Conservation (phyloP, 164 flowering plant genomes). For the Brasenia schreberi region DNA sequence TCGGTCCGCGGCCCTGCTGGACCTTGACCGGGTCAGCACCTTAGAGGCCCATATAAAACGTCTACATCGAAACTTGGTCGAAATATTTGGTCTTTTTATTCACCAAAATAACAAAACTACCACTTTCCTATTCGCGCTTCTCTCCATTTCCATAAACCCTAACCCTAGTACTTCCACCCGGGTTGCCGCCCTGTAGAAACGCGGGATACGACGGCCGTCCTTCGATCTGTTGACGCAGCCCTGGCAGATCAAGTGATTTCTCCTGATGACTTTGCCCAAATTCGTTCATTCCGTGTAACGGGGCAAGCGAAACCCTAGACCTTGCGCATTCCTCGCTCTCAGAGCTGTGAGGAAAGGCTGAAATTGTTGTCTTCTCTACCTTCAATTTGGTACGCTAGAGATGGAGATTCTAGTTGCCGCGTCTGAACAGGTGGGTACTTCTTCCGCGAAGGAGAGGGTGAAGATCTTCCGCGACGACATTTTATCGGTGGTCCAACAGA, state of each 20-base stretch:
- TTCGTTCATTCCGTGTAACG: not conserved
- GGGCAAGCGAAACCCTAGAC: not conserved
- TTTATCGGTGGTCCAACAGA: constrained; percentile 6
- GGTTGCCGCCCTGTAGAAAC: not conserved
- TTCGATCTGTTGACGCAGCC: not conserved
- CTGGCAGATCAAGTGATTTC: not conserved
- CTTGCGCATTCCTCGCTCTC: no score
- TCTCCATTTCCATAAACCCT: not conserved
- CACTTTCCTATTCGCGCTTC: not conserved
- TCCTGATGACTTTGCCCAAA: not conserved
- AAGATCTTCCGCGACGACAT: constrained; percentile 50
- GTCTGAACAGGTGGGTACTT: constrained; percentile 33
- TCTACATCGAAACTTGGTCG: no score
- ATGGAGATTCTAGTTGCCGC: constrained; percentile 31
- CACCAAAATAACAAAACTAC: not conserved
- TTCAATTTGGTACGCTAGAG: constrained; percentile 21
- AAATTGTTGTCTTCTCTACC: no score
- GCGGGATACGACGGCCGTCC: not conserved
- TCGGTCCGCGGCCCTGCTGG: no score
- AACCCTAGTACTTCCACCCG: not conserved
- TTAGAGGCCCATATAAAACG: no score
- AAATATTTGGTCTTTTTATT: no score
- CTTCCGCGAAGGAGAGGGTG: constrained; percentile 47
- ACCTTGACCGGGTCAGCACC: no score
- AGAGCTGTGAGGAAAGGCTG: no score